Evolutionary conservation across 2,329 filamentous ascomycete species (phyloP).

Genomic region (Tympanopsis confertula): DNA sequence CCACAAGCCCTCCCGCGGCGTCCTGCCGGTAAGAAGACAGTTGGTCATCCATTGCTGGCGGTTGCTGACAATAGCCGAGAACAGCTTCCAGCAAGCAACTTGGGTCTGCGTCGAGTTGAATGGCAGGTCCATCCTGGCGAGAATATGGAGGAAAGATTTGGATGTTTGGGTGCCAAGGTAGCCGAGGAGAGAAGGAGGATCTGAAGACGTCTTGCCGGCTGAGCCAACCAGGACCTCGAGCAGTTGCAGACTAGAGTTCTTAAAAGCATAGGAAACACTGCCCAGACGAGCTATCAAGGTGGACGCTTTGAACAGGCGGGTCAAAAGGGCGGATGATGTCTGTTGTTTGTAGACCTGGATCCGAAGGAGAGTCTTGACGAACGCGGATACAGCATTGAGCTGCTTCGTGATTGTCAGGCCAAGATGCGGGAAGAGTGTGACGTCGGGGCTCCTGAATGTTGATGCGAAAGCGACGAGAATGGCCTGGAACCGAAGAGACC

Average conservation of each 20-base stretch:
- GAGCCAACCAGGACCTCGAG: constrained; percentile 64
- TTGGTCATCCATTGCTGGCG: constrained; percentile 95
- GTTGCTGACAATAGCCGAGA: constrained; percentile 75
- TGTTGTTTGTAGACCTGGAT: constrained; percentile 53
- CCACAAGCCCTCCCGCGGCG: constrained; percentile 65
- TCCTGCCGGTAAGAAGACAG: constrained; percentile 78
- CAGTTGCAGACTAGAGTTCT: constrained; percentile 52
- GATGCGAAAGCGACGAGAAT: constrained; percentile 60
- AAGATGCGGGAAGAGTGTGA: constrained; percentile 49
- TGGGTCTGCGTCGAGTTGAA: constrained; percentile 54
- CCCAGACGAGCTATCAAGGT: constrained; percentile 69
- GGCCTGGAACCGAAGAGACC: constrained; percentile 65
- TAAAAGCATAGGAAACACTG: constrained; percentile 56
- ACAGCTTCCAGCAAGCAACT: constrained; percentile 68
- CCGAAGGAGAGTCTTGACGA: constrained; percentile 61
- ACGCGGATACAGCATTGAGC: constrained; percentile 48
- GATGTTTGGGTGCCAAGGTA: constrained; percentile 75
- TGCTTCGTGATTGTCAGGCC: constrained; percentile 46
- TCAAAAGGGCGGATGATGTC: constrained; percentile 57
- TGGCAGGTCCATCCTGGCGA: constrained; percentile 68
- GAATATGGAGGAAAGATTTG: constrained; percentile 68
- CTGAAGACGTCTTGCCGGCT: constrained; percentile 52
- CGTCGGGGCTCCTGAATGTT: constrained; percentile 43
- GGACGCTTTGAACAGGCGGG: constrained; percentile 69
- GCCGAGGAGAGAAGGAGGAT: constrained; percentile 83